Conservation (phyloP, 805 yeast genomes). For the Wickerhamia fluorescens region DNA sequence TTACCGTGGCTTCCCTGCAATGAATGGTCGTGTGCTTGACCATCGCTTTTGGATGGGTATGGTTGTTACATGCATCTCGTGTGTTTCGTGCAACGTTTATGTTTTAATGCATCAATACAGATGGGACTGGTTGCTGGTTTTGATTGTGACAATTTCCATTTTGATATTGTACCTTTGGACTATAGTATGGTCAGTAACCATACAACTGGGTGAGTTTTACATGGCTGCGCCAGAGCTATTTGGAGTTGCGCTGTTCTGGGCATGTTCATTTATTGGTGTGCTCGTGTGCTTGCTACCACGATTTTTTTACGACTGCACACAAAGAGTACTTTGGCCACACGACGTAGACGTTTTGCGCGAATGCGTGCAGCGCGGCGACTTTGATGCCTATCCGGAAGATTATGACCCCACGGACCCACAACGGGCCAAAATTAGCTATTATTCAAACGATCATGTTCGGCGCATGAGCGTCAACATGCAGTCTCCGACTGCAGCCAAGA, state of each 20-base stretch:
- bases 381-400: conserved; percentile 39
- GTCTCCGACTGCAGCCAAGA: neutral
- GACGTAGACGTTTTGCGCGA: conserved; percentile 73
- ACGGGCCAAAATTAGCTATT: conserved; percentile 45
- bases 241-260: conserved; percentile 63
- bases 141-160: conserved; percentile 48
- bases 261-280: conserved; percentile 48
- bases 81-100: conserved; percentile 57
- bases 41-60: conserved; percentile 71
- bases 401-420: conserved; percentile 53
- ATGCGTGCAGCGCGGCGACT: conserved; percentile 46
- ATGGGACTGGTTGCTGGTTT: conserved; percentile 69
- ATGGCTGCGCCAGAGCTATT: conserved; percentile 56
- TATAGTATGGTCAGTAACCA: conserved; percentile 63
- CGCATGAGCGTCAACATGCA: conserved; percentile 3
- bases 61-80: conserved; percentile 52
- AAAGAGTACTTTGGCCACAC: conserved; percentile 47
- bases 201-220: conserved; percentile 52
- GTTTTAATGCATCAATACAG: conserved; percentile 61
- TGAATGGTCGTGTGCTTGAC: conserved; percentile 53
- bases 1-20: conserved; percentile 31
- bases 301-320: conserved; percentile 43
- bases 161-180: conserved; percentile 66
- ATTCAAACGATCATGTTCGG: conserved; percentile 9
- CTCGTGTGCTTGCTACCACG: conserved; percentile 56